Conservation (phyloP, 306 rosid species). For the Cucurbita moschata region DNA sequence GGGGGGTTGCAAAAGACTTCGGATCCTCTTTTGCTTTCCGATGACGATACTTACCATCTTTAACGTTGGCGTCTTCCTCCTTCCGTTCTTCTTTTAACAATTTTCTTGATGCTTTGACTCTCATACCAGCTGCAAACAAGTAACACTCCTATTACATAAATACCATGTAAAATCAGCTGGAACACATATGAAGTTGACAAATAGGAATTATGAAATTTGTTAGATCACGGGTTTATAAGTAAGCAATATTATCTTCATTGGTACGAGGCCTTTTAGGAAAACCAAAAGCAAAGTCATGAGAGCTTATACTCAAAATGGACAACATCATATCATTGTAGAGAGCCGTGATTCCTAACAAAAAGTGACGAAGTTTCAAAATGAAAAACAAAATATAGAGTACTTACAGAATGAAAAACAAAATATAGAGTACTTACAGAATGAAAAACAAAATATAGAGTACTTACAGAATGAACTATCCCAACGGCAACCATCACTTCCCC, state of each 20-base stretch:
- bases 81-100: conserved; percentile 28
- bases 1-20: conserved; percentile 9
- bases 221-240: too few species aligned
- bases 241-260: too few species aligned
- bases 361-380: background rate
- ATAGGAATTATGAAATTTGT: background rate
- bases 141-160: background rate
- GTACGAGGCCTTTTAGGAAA: too few species aligned
- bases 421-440: conserved; percentile 27
- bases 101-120: conserved; percentile 43
- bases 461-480: conserved; percentile 39
- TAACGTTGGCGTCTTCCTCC: conserved; percentile 10
- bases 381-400: conserved; percentile 2
- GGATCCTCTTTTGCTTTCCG: background rate
- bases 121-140: conserved; percentile 32
- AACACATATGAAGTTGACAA: background rate
- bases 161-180: background rate
- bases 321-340: too few species aligned
- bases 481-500: conserved; percentile 28
- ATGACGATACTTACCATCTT: background rate
- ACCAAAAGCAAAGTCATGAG: too few species aligned
- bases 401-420: conserved; percentile 39
- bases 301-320: too few species aligned
- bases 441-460: conserved; percentile 2
- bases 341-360: too few species aligned